These are phyloP conservation scores for Datisca glomerata DNA, from an alignment of 306 rosid genomes.

Conservation along the genomic window DNA sequence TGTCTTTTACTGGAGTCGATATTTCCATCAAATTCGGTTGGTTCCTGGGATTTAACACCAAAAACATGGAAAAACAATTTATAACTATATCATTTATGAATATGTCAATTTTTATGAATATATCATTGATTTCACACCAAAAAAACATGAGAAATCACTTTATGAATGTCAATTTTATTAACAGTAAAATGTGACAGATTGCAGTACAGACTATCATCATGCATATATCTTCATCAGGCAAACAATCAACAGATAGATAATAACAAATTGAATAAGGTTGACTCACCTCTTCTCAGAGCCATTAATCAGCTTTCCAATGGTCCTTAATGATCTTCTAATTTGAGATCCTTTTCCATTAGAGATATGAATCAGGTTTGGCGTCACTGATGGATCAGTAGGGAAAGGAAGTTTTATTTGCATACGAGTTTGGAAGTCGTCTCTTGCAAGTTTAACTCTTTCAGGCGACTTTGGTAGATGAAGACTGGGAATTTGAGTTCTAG, in stretches of 20 bases:
- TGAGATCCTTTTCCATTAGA: slow-evolving; percentile 72
- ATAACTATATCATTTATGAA: too few species aligned
- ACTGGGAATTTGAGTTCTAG: slow-evolving; percentile 31
- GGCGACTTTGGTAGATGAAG: slow-evolving; percentile 51
- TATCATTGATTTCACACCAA: too few species aligned
- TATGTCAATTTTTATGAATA: too few species aligned
- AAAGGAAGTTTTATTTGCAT: slow-evolving; percentile 14
- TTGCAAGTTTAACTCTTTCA: slow-evolving; percentile 24
- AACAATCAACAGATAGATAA: too few species aligned
- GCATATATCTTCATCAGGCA: too few species aligned
- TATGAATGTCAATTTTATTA: neutral
- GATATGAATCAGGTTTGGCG: slow-evolving; percentile 31
- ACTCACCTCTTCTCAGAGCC: slow-evolving; percentile 73
- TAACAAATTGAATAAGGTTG: neutral
- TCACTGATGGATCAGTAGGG: slow-evolving; percentile 29
- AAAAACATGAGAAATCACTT: neutral
- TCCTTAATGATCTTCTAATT: slow-evolving; percentile 67
- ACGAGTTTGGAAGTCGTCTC: slow-evolving; percentile 23
- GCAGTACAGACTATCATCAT: too few species aligned
- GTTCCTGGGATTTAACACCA: slow-evolving; percentile 39
- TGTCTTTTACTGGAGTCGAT: slow-evolving; percentile 31
- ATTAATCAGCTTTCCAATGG: slow-evolving; percentile 83
- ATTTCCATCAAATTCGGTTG: slow-evolving; percentile 41
- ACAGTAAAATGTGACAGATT: neutral
- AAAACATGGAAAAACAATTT: neutral